Conservation (phyloP, 2,329 filamentous ascomycete species). For the Knoxdaviesia capensis region DNA sequence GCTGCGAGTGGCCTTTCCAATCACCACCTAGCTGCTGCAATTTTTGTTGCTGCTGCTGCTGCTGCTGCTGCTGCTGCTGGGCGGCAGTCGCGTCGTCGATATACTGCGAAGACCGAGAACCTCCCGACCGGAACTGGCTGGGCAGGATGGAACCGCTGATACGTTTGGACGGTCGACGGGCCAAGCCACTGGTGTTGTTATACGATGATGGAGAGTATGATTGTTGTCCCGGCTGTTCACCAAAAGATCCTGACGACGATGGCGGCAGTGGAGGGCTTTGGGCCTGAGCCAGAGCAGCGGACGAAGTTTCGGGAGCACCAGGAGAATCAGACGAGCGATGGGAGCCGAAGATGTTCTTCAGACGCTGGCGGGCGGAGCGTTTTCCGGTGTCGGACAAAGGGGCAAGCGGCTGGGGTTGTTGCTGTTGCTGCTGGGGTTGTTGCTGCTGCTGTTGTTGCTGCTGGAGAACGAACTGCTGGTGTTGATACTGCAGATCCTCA, state of each 20-base stretch:
- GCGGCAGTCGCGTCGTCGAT: not conserved
- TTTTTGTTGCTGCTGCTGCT: slow-evolving; percentile 13
- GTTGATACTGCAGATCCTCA: too few species aligned
- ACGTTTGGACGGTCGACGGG: slow-evolving; percentile 36
- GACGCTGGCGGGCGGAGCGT: not conserved
- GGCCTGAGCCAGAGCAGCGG: too few species aligned
- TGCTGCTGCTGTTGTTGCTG: slow-evolving; percentile 12
- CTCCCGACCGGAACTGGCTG: slow-evolving; percentile 3
- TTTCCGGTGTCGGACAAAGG: slow-evolving; percentile 1
- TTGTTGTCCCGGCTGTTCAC: too few species aligned
- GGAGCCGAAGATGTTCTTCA: not conserved
- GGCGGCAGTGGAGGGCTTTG: too few species aligned
- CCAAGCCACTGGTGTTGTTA: slow-evolving; percentile 27
- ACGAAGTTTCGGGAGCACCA: too few species aligned
- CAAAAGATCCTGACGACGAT: too few species aligned
- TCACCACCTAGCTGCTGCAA: slow-evolving; percentile 3
- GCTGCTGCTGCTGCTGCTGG: slow-evolving; percentile 18
- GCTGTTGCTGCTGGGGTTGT: slow-evolving; percentile 10
- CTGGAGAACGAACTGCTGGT: slow-evolving; percentile 4
- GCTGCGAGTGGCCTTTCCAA: slow-evolving; percentile 4
- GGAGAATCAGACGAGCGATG: too few species aligned
- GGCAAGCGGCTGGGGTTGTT: slow-evolving; percentile 11
- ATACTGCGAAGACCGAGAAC: not conserved
- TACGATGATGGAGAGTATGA: slow-evolving; percentile 10
- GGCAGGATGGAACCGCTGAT: slow-evolving; percentile 25